Conservation (phyloP, 768 basidiomycete species). For the Lactarius sp. region DNA sequence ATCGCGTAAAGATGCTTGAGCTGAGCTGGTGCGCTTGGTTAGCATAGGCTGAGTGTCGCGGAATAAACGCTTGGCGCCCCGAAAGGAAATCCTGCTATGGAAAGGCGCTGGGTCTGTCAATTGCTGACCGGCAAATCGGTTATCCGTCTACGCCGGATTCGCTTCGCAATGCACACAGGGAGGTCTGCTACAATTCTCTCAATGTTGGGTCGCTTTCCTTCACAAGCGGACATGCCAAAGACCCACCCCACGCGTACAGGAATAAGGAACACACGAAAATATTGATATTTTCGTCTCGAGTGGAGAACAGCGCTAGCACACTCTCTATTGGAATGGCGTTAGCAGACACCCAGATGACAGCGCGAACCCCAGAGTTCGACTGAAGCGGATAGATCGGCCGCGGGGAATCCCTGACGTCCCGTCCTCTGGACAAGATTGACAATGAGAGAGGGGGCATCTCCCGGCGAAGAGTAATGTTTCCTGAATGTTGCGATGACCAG, state of each 20-base stretch:
- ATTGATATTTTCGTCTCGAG: not conserved
- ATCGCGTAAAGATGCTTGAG: conserved; percentile 4
- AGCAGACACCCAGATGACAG: not conserved
- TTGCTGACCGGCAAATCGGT: not conserved
- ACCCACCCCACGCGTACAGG: not conserved
- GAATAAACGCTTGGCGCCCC: not conserved
- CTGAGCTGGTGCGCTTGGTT: not conserved
- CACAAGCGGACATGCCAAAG: not conserved
- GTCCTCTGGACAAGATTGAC: not conserved
- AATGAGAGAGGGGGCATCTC: not conserved
- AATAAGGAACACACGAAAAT: not conserved
- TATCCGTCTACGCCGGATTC: not conserved
- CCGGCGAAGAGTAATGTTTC: not conserved
- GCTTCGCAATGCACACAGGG: no score
- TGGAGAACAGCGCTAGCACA: not conserved
- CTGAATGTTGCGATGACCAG: not conserved
- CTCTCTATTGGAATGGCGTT: not conserved
- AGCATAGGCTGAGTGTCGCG: conserved; percentile 1
- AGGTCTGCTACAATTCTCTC: no score
- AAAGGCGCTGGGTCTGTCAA: not conserved
- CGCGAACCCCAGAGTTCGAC: not conserved
- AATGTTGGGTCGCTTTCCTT: not conserved
- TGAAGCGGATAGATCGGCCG: not conserved
- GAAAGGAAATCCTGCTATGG: not conserved
- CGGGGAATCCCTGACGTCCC: not conserved